Conservation (phyloP, 345 rosid species). For the Iberis pinnata region DNA sequence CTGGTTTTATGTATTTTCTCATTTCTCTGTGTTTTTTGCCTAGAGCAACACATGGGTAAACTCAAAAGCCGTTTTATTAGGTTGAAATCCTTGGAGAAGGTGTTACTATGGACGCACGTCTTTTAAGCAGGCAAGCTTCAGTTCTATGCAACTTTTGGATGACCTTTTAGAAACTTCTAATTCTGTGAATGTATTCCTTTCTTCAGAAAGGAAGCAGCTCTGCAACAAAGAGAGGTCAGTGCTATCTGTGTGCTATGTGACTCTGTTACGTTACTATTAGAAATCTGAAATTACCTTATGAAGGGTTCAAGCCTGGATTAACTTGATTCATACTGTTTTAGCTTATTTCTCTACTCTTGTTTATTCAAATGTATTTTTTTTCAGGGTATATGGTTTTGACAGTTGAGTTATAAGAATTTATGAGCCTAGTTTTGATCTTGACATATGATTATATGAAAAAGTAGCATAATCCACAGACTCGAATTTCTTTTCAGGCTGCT, state of each 20-base stretch:
- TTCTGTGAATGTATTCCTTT: slow-evolving; percentile 22
- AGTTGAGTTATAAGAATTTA: background rate
- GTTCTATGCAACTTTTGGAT: slow-evolving; percentile 5
- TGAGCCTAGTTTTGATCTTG: too few relatives aligned
- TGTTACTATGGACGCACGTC: slow-evolving; percentile 67
- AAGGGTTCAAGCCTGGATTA: slow-evolving; percentile 5
- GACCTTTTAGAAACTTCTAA: slow-evolving; percentile 11
- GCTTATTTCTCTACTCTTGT: slow-evolving; percentile 5
- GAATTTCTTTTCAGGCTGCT: slow-evolving; percentile 56
- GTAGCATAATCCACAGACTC: slow-evolving; percentile 16
- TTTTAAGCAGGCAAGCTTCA: slow-evolving; percentile 67
- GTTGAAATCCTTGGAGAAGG: slow-evolving; percentile 88
- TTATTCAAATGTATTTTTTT: slow-evolving; percentile 4
- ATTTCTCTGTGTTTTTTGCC: slow-evolving; percentile 1
- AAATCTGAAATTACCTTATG: background rate
- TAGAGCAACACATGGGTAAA: background rate
- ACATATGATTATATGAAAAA: slow-evolving; percentile 3
- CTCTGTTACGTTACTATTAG: background rate
- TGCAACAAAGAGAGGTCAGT: slow-evolving; percentile 89
- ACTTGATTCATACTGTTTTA: too few relatives aligned
- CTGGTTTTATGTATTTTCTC: slow-evolving; percentile 3
- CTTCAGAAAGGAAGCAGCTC: slow-evolving; percentile 83
- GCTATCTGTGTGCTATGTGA: background rate
- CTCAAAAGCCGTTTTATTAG: slow-evolving; percentile 32
- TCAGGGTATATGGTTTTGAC: slow-evolving; percentile 1